phyloP scores from a whole-genome alignment of 805 yeast species.

The Candida succiphila region DNA sequence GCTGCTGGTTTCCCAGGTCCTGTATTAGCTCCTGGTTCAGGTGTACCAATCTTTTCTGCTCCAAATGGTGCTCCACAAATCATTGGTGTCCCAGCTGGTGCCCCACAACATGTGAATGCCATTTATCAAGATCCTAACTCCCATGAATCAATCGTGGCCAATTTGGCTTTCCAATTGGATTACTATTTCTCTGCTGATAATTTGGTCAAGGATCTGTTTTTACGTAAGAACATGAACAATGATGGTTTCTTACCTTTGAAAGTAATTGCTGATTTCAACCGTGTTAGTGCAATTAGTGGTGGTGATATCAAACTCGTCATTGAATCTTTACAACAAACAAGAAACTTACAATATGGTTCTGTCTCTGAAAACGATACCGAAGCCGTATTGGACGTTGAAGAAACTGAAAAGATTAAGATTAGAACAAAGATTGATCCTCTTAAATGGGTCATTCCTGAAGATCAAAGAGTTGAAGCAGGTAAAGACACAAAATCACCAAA shows the following conservation, averaged over 20 bases:
- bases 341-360: slow-evolving; percentile 29
- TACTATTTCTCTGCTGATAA: slow-evolving; percentile 89
- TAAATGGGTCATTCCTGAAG: slow-evolving; percentile 59
- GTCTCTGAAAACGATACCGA: slow-evolving; percentile 21
- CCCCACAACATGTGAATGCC: not conserved
- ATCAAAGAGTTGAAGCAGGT: slow-evolving; percentile 37
- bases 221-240: slow-evolving; percentile 73
- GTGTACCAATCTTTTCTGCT: not conserved
- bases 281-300: slow-evolving; percentile 57
- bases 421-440: slow-evolving; percentile 50
- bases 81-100: not conserved
- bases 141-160: not conserved
- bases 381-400: not conserved
- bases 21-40: not conserved
- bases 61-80: not conserved
- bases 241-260: slow-evolving; percentile 63
- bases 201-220: slow-evolving; percentile 70
- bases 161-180: slow-evolving; percentile 53
- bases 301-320: slow-evolving; percentile 43
- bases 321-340: slow-evolving; percentile 45
- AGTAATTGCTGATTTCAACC: slow-evolving; percentile 59
- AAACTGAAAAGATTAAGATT: slow-evolving; percentile 30
- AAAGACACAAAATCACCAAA: slow-evolving; percentile 20
- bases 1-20: not conserved
- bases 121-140: not conserved